Evolutionary conservation across 768 basidiomycete genomes (phyloP).

Genomic region (Phylloporus sp.): DNA sequence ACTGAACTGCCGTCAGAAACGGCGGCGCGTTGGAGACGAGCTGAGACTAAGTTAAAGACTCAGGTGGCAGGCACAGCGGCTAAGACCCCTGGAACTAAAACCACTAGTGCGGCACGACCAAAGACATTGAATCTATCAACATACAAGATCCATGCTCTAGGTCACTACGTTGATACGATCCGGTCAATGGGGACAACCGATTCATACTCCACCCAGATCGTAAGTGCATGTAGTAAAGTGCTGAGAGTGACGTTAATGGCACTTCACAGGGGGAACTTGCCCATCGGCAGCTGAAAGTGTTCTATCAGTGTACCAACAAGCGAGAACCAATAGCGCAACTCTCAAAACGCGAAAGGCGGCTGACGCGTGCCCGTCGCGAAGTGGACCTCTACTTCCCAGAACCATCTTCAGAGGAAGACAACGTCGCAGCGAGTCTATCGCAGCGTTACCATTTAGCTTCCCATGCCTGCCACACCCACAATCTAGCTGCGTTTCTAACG

Average conservation of each 20-base stretch:
- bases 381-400: too few relatives aligned
- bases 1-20: conserved; percentile 23
- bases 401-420: too few relatives aligned
- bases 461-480: too few relatives aligned
- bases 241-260: too few relatives aligned
- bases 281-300: conserved; percentile 30
- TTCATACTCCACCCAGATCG: conserved; percentile 20
- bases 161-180: conserved; percentile 31
- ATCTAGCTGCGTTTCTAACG: too few relatives aligned
- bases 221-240: too few relatives aligned
- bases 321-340: conserved; percentile 4
- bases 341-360: conserved; percentile 9
- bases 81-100: too few relatives aligned
- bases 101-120: background rate
- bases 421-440: too few relatives aligned
- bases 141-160: conserved; percentile 35
- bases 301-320: conserved; percentile 27
- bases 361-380: background rate
- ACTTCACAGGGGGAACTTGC: conserved; percentile 31
- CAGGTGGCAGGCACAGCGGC: too few relatives aligned
- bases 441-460: too few relatives aligned
- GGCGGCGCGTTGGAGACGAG: conserved; percentile 11
- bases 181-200: conserved; percentile 33
- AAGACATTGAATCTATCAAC: conserved; percentile 31
- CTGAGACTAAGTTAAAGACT: too few relatives aligned